Percentiles rank a stretch among this genome's conserved stretches.
Evolutionary conservation across 345 rosid species (phyloP).

Genomic region (Euphorbia pulcherrima): DNA sequence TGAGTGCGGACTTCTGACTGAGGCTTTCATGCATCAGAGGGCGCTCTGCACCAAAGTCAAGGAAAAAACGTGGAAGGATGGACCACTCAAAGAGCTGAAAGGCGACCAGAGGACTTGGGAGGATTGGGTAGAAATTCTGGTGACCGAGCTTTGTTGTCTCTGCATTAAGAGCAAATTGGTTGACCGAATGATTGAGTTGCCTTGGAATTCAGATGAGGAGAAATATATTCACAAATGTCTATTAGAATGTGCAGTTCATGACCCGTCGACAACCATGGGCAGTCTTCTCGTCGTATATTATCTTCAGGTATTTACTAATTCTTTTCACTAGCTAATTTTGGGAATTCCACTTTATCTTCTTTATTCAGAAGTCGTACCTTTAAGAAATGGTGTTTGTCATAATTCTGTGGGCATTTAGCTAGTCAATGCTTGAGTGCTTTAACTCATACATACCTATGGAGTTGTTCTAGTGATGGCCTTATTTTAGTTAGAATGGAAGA

Average conservation of each 20-base stretch:
- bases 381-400: slow-evolving; percentile 3
- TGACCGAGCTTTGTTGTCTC: slow-evolving; percentile 82
- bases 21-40: slow-evolving; percentile 88
- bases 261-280: slow-evolving; percentile 71
- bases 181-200: slow-evolving; percentile 84
- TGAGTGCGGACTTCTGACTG: slow-evolving; percentile 88
- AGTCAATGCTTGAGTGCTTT: not conserved
- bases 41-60: slow-evolving; percentile 61
- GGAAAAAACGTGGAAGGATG: slow-evolving; percentile 53
- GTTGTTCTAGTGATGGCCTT: not conserved
- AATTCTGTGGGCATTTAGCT: not conserved
- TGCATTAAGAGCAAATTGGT: slow-evolving; percentile 80
- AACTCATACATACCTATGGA: not conserved
- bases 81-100: slow-evolving; percentile 30
- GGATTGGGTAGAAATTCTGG: slow-evolving; percentile 77
- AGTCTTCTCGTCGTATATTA: slow-evolving; percentile 79
- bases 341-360: not conserved
- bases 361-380: not conserved
- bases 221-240: slow-evolving; percentile 74
- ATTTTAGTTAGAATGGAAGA: not conserved
- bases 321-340: not conserved
- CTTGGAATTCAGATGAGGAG: slow-evolving; percentile 91
- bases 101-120: slow-evolving; percentile 51
- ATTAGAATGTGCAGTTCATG: slow-evolving; percentile 61
- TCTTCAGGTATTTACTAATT: slow-evolving; percentile 63